Evolutionary conservation across 495 filamentous ascomycete species (phyloP), one percentile per base, ranked within the genome.

Genomic region (Penicillium herquei): DNA sequence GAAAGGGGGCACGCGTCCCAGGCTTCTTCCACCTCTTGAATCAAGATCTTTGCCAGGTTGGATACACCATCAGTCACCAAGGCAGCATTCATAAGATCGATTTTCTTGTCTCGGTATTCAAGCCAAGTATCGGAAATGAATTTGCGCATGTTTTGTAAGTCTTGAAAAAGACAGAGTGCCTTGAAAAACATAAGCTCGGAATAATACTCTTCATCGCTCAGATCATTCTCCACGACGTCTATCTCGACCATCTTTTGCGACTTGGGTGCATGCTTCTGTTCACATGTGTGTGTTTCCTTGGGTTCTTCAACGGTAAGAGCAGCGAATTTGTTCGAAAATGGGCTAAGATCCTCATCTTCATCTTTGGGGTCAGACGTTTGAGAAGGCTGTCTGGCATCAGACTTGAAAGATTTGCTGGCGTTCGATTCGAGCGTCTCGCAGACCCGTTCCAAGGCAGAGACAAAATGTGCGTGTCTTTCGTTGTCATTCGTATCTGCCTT

Each of bases 231-330:
- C 53, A 56, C 52, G 41, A 67, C 18, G 7, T 41, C 42, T 47
- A 65, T 65, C 50, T 66, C 59, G 42, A 66, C 61, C 8, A 69
- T 35, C 52, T 63, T 58, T 53, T 65, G 58, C 37, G 52, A 56
- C 57, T 57, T 58, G 7, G 49, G 14, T 35, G 51, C 17, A 10
- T 60, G 53, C 17, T 39, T 42, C 45, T 60, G 14, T 41, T 54
- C 45, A 33, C 50, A 51, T 26, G 21, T 26, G 4, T 26, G 21
- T 26, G 21, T 4, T 10, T 72, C 57, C 35, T 58, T 54, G 3
- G 69, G 67, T 55, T 72, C 69, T 54, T 72, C 65, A 10, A 72
- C 56, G n/a, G 63, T 62, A 51, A 72, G 63, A 30, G 63, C 61
- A 47, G 65, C 59, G 48, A 72, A 70, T 56, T 44, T 64, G 56